Evolutionary conservation across 176 grass and related monocot genomes (phyloP), one percentile per base, ranked within the genome.

Genomic region (Luzula sylvatica): DNA sequence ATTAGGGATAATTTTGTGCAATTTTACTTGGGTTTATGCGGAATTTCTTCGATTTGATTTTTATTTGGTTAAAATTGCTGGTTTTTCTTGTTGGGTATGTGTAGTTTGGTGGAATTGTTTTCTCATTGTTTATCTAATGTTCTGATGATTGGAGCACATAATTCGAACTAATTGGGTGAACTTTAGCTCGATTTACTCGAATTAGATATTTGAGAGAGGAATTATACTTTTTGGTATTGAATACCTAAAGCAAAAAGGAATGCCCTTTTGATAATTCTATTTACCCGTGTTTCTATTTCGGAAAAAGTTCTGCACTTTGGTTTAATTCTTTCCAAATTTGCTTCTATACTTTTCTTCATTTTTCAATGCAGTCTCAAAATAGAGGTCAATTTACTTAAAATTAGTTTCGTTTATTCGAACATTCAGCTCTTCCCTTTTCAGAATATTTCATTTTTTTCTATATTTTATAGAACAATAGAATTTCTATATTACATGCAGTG

Each of bases 401-500:
- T n/a, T 35, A 35, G 30, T 35, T 7, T 4, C 5, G 9, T 35
- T 0, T 35, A 35, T 9, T 35, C n/a, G 30, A 35, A 35, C 30
- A 35, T 35, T 35, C 7, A 0, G 5, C 7, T 35, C 30, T 35
- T 35, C 7, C 30, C 30, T 7, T 35, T 35, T 35, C 9, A 35
- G 30, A 9, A 35, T 35, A 35, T 7, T 35, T 35, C 9, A 9
- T 7, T 35, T 35, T 35, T 35, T 35, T 7, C 30, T 35, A 35
- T 35, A 35, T 35, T 7, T 35, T 35, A 7, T 0, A 9, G 9
- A 9, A 35, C 30, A 35, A 35, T 35, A 7, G 7, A 64, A 35
- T 64, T 20, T 35, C 42, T 46, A 18, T 17, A n/a, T 38, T 61
- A 61, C 20, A 44, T 61, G 57, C 15, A n/a, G 14, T 61, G 57